Evolutionary conservation across 495 filamentous ascomycete genomes (phyloP).

Genomic region (Eremomyces bilateralis): DNA sequence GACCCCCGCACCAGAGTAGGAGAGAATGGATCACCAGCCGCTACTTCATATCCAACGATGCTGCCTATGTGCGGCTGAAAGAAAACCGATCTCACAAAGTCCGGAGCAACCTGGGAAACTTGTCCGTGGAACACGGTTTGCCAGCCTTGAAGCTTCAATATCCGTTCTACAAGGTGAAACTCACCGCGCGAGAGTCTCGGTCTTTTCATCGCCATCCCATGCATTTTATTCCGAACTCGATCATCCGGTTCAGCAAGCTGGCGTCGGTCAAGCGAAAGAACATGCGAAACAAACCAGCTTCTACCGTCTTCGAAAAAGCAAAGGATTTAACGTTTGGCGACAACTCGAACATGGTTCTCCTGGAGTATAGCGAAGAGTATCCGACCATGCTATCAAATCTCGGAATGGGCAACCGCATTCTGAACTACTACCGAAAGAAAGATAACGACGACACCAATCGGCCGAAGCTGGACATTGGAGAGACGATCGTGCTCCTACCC

Average conservation of each 20-base stretch:
- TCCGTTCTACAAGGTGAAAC: conserved; percentile 78
- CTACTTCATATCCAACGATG: conserved; percentile 92
- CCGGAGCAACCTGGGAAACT: conserved; percentile 65
- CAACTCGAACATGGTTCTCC: conserved; percentile 62
- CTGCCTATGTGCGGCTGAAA: conserved; percentile 85
- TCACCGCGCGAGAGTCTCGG: conserved; percentile 57
- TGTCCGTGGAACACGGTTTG: conserved; percentile 75
- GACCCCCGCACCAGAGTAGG: too few relatives aligned
- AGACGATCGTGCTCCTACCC: conserved; percentile 64
- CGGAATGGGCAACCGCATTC: conserved; percentile 84
- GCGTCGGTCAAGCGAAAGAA: conserved; percentile 61
- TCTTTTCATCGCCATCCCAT: conserved; percentile 73
- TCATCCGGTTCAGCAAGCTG: conserved; percentile 35
- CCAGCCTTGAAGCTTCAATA: conserved; percentile 77
- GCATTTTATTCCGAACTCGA: conserved; percentile 30
- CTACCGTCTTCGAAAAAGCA: conserved; percentile 49
- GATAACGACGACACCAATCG: conserved; percentile 53
- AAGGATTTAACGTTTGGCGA: conserved; percentile 67
- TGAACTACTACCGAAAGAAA: conserved; percentile 90
- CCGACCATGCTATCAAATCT: conserved; percentile 84
- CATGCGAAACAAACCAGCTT: conserved; percentile 48
- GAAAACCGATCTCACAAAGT: conserved; percentile 93
- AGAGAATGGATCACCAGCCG: conserved; percentile 53
- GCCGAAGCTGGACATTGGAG: conserved; percentile 61
- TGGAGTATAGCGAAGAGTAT: conserved; percentile 91